These are phyloP conservation scores for Melanomma pulvis-pyrius DNA, from an alignment of 495 filamentous ascomycete species.

Conservation along the genomic window DNA sequence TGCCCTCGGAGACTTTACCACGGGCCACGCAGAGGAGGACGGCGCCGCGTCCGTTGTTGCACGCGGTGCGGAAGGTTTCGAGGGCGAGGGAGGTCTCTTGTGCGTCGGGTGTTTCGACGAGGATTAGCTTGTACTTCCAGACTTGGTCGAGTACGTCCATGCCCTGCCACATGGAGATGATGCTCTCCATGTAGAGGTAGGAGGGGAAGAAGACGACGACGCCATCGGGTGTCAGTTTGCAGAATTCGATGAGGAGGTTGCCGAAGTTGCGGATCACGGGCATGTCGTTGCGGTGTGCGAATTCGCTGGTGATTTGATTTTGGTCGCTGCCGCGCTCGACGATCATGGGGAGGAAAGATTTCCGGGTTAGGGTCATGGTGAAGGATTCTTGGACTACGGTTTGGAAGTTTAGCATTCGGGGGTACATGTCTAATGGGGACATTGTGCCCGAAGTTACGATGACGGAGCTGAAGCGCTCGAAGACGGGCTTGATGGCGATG, in stretches of 20 bases:
- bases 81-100: constrained; percentile 96
- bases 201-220: constrained; percentile 99
- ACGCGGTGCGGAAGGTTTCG: constrained; percentile 95
- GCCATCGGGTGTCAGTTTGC: constrained; percentile 92
- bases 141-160: constrained; percentile 97
- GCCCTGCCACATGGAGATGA: constrained; percentile 98
- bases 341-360: constrained; percentile 96
- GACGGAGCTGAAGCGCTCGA: constrained; percentile 95
- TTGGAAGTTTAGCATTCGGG: constrained; percentile 93
- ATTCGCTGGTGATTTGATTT: constrained; percentile 83
- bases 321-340: constrained; percentile 95
- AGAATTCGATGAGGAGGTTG: constrained; percentile 86
- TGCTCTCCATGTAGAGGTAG: constrained; percentile 98
- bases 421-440: constrained; percentile 98
- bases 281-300: constrained; percentile 93
- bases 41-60: constrained; percentile 93
- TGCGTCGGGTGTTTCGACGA: constrained; percentile 95
- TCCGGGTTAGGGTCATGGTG: constrained; percentile 92
- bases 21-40: constrained; percentile 92
- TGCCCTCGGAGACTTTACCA: constrained; percentile 95
- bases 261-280: constrained; percentile 95
- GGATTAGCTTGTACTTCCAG: constrained; percentile 98
- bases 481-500: constrained; percentile 97
- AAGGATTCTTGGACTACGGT: constrained; percentile 96
- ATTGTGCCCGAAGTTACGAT: constrained; percentile 98